Conservation (phyloP, 768 basidiomycete species). For the Amanita molliuscula region DNA sequence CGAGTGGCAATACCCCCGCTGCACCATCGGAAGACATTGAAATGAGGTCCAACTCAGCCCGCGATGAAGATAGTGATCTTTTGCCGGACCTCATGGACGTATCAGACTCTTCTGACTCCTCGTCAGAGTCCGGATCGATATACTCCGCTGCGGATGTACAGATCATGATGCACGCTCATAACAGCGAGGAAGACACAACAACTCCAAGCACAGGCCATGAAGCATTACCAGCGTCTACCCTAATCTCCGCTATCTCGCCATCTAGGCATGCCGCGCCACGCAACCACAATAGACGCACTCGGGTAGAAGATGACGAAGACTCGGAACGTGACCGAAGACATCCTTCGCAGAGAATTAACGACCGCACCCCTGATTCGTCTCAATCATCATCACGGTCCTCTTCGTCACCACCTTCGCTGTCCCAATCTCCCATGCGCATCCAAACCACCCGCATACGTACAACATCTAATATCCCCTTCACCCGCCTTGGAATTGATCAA, state of each 20-base stretch:
- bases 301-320: conserved; percentile 56
- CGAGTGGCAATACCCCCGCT: neutral
- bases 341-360: conserved; percentile 43
- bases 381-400: conserved; percentile 9
- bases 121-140: conserved; percentile 1
- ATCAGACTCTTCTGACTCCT: conserved; percentile 4
- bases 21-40: neutral
- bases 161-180: conserved; percentile 7
- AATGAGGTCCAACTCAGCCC: neutral
- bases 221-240: neutral
- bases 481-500: conserved; percentile 6
- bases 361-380: conserved; percentile 13
- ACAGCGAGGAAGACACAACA: neutral
- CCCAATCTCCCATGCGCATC: conserved; percentile 6
- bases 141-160: neutral
- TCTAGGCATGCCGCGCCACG: conserved; percentile 10
- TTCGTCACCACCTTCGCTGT: conserved; percentile 7
- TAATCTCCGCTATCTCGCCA: conserved; percentile 6
- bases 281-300: conserved; percentile 33
- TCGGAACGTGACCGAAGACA: conserved; percentile 53
- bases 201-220: neutral
- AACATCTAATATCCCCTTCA: conserved; percentile 7
- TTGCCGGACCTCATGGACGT: conserved; percentile 18
- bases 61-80: conserved; percentile 16
- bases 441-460: conserved; percentile 6